Evolutionary conservation across 2,329 filamentous ascomycete species (phyloP).

Genomic region (Fusarium albidum): DNA sequence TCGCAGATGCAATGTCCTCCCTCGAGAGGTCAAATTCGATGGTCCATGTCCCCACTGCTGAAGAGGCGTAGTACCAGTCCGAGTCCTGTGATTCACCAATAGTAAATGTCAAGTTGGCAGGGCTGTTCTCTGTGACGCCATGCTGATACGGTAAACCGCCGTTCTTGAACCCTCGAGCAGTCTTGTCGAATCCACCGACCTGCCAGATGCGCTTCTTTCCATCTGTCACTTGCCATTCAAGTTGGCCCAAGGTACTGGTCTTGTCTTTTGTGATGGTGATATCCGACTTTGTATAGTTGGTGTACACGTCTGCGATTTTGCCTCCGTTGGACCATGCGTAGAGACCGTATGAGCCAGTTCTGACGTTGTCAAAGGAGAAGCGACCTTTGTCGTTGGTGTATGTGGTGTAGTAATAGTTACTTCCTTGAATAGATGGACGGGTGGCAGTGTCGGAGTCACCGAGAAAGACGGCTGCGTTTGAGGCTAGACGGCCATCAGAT

Average conservation of each 20-base stretch:
- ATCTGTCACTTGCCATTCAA: constrained; percentile 13
- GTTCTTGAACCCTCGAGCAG: constrained; percentile 20
- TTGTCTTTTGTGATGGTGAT: constrained; percentile 15
- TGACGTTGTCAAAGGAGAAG: constrained; percentile 13
- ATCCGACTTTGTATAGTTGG: constrained; percentile 19
- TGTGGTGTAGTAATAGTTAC: constrained; percentile 23
- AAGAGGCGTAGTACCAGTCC: constrained; percentile 24
- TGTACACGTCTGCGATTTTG: constrained; percentile 22
- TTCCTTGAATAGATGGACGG: constrained; percentile 31
- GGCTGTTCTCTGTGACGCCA: constrained; percentile 17
- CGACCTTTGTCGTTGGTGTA: constrained; percentile 22
- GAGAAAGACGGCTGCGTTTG: constrained; percentile 16
- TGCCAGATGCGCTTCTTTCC: constrained; percentile 18
- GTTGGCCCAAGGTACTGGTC: constrained; percentile 9
- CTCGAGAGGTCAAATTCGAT: constrained; percentile 18
- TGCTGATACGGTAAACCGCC: constrained; percentile 20
- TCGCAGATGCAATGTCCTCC: constrained; percentile 10
- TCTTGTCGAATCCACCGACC: constrained; percentile 22
- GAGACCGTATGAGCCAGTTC: constrained; percentile 15
- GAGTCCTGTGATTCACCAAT: constrained; percentile 17
- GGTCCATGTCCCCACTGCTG: constrained; percentile 16
- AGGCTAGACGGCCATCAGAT: constrained; percentile 17
- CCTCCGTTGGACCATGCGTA: constrained; percentile 18
- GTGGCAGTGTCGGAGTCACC: constrained; percentile 8
- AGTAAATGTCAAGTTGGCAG: constrained; percentile 18